Evolutionary conservation across 1,139 yeast genomes (phyloP).

Genomic region (Suhomyces guaymorum): DNA sequence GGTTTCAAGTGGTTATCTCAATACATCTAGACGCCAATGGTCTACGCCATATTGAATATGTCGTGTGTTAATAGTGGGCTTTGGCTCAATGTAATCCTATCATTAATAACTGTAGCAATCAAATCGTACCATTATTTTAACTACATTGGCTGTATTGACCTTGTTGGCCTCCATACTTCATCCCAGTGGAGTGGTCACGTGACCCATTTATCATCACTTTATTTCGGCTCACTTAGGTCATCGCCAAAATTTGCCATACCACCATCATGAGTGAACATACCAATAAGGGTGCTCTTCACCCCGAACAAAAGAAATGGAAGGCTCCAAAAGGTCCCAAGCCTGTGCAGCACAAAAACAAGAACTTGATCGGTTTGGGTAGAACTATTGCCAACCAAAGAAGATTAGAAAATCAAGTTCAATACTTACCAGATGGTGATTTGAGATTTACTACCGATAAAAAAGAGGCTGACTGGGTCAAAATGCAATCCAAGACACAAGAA

Average conservation of each 20-base stretch:
- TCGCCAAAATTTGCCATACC: conserved; percentile 4
- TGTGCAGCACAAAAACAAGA: conserved; percentile 78
- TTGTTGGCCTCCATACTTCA: no score
- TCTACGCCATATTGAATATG: neutral
- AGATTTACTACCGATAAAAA: conserved; percentile 79
- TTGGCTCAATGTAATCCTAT: neutral
- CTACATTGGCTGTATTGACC: no score
- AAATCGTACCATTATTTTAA: no score
- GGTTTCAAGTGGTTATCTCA: conserved; percentile 97
- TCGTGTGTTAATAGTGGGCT: conserved; percentile 1
- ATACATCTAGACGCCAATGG: conserved; percentile 59
- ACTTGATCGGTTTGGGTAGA: conserved; percentile 82
- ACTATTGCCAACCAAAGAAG: conserved; percentile 75
- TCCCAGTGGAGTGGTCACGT: conserved; percentile 1
- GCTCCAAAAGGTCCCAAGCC: conserved; percentile 93
- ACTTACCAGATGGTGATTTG: conserved; percentile 82
- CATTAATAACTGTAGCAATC: no score
- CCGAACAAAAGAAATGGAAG: conserved; percentile 52
- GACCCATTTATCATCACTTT: conserved; percentile 1
- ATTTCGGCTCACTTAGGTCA: conserved; percentile 2
- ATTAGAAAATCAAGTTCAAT: conserved; percentile 66
- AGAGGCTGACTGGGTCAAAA: conserved; percentile 86
- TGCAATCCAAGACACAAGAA: conserved; percentile 93
- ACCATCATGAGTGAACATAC: conserved; percentile 14
- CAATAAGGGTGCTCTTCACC: conserved; percentile 48